Percentiles rank a stretch among this genome's conserved stretches.
Conservation (phyloP, 805 yeast genomes). For the Zygoascus bituminiphila region DNA sequence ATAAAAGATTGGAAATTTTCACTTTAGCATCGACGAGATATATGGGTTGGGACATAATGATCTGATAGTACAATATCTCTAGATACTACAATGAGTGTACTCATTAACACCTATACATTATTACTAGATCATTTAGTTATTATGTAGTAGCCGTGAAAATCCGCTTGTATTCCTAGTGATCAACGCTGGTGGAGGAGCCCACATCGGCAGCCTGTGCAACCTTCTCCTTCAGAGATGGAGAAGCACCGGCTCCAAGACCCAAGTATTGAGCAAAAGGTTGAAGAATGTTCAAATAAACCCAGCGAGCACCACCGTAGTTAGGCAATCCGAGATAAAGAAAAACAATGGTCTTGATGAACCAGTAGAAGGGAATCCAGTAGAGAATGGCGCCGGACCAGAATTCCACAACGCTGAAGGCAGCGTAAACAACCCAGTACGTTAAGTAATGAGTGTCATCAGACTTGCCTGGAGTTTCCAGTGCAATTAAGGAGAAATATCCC, state of each 20-base stretch:
- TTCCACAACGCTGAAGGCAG: conserved; percentile 82
- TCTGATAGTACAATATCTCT: no score
- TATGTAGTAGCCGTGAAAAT: background rate
- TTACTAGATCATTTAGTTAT: no score
- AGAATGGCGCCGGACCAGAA: conserved; percentile 92
- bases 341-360: conserved; percentile 82
- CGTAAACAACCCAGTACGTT: conserved; percentile 98
- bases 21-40: no score
- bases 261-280: conserved; percentile 47
- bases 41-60: no score
- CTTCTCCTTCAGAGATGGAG: conserved; percentile 26
- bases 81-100: no score
- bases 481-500: conserved; percentile 77
- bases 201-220: conserved; percentile 21
- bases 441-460: conserved; percentile 80
- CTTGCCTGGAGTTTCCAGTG: conserved; percentile 61
- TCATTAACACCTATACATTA: no score
- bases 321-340: conserved; percentile 87
- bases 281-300: conserved; percentile 57
- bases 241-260: conserved; percentile 22
- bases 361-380: conserved; percentile 95
- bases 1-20: background rate
- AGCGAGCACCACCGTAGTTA: conserved; percentile 73
- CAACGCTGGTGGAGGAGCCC: conserved; percentile 16
- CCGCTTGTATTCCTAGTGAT: conserved; percentile 10